Conservation (phyloP, 1,139 yeast genomes). For the Meyerozyma guilliermondii region DNA sequence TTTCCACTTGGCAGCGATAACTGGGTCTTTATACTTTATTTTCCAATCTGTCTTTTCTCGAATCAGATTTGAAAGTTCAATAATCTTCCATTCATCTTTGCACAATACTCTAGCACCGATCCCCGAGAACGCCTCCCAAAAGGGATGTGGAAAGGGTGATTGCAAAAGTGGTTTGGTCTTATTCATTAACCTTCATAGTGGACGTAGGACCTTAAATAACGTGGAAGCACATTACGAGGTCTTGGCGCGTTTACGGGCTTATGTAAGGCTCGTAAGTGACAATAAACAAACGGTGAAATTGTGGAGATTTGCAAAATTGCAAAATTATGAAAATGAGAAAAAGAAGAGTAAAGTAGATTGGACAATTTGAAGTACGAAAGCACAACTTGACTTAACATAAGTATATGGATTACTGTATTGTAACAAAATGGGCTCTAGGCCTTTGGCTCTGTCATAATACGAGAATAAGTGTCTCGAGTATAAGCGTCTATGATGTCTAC, state of each 20-base stretch:
- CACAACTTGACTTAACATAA: no score
- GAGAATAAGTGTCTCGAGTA: no score
- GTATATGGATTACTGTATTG: no score
- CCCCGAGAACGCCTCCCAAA: slow-evolving; percentile 11
- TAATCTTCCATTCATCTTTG: slow-evolving; percentile 22
- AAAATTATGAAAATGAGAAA: neutral
- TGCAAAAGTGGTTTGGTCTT: neutral
- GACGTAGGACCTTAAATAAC: neutral
- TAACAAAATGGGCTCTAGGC: no score
- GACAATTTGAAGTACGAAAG: no score
- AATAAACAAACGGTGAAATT: neutral
- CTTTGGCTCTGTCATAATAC: no score
- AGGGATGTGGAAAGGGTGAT: slow-evolving; percentile 9
- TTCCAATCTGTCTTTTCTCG: slow-evolving; percentile 30
- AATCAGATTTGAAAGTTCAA: slow-evolving; percentile 19
- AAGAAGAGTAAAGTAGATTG: no score
- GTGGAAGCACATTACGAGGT: neutral
- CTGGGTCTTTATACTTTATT: slow-evolving; percentile 21
- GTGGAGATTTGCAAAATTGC: neutral
- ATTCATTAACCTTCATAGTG: neutral
- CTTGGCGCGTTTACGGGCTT: neutral
- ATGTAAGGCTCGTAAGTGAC: neutral
- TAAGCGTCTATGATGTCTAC: no score
- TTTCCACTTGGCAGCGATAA: slow-evolving; percentile 27
- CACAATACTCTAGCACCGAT: slow-evolving; percentile 15